phyloP scores from a whole-genome alignment of 345 rosid species.

The Balakata baccata region DNA sequence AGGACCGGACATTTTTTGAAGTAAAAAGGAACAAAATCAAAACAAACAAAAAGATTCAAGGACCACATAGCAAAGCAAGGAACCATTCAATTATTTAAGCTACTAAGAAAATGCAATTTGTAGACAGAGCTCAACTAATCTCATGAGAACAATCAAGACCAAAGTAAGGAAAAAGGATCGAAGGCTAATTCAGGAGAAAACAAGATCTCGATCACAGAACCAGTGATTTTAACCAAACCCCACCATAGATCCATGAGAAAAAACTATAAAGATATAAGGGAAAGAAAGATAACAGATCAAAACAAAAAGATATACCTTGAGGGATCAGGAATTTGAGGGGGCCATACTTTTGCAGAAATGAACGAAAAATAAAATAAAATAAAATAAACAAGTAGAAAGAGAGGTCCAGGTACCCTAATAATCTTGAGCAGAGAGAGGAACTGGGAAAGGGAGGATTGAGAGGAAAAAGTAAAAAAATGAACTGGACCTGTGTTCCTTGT shows the following conservation, averaged over 20 bases:
- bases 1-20: no score
- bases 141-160: constrained; percentile 8
- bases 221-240: constrained; percentile 18
- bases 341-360: constrained; percentile 13
- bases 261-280: constrained; percentile 17
- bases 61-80: constrained; percentile 26
- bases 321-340: constrained; percentile 21
- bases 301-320: constrained; percentile 24
- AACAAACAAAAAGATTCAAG: constrained; percentile 19
- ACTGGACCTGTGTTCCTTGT: constrained; percentile 24
- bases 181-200: constrained; percentile 14
- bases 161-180: constrained; percentile 15
- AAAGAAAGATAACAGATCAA: background rate
- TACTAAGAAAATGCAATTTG: constrained; percentile 20
- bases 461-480: constrained; percentile 16
- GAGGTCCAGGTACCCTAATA: constrained; percentile 11
- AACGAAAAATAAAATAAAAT: background rate
- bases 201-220: constrained; percentile 45
- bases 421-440: constrained; percentile 12
- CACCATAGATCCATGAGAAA: constrained; percentile 41
- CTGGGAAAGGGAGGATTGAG: background rate
- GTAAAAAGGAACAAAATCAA: constrained; percentile 11
- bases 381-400: constrained; percentile 7
- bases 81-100: constrained; percentile 23
- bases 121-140: constrained; percentile 17